Evolutionary conservation across 176 grass and related monocot species (phyloP).

Genomic region (Eleusine coracana): DNA sequence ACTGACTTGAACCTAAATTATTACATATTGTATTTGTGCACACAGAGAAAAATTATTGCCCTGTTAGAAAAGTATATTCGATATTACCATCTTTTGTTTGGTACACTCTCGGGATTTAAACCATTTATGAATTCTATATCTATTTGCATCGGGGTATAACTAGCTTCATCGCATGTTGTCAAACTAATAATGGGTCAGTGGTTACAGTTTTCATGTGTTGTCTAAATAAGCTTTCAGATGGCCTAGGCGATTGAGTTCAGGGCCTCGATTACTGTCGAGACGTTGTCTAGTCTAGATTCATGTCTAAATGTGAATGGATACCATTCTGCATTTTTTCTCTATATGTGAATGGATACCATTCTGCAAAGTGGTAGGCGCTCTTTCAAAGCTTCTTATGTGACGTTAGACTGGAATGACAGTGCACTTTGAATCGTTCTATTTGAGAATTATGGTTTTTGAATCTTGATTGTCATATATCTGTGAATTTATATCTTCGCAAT

Average conservation of each 20-base stretch:
- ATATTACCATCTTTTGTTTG: slow-evolving; percentile 11
- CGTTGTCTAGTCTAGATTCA: neutral
- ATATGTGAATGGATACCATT: slow-evolving; percentile 1
- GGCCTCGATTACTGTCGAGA: neutral
- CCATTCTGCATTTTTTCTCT: neutral
- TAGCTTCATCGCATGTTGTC: neutral
- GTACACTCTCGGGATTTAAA: neutral
- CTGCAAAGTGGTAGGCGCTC: neutral
- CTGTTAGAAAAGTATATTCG: neutral
- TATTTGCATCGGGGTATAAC: neutral
- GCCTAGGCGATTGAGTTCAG: neutral
- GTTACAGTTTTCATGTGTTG: neutral
- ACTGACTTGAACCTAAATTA: neutral
- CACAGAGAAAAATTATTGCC: neutral
- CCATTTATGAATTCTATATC: neutral
- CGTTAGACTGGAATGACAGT: neutral
- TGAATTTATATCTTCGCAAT: slow-evolving; percentile 15
- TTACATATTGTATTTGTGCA: neutral
- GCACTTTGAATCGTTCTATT: neutral
- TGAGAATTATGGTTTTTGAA: neutral
- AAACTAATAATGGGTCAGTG: slow-evolving; percentile 2
- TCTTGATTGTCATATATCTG: neutral
- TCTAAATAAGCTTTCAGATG: neutral
- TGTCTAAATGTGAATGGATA: neutral
- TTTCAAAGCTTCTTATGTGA: slow-evolving; percentile 3